These are phyloP conservation scores for Trematosphaeria pertusa DNA, from an alignment of 2,329 filamentous ascomycete genomes.

Conservation along the genomic window DNA sequence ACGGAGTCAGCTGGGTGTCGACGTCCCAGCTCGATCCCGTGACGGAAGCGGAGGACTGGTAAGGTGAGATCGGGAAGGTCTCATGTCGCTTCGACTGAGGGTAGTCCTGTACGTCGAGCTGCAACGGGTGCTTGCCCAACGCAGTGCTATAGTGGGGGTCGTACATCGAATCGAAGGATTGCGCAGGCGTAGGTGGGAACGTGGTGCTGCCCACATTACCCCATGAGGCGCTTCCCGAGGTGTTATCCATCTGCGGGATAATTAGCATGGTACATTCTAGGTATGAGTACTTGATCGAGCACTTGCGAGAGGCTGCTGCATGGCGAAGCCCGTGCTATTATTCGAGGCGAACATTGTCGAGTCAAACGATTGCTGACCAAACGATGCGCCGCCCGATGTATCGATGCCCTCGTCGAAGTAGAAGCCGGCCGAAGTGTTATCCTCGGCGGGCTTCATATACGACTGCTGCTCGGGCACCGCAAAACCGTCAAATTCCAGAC, in stretches of 20 bases:
- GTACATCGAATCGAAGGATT: constrained; percentile 35
- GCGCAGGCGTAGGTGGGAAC: constrained; percentile 34
- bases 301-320: constrained; percentile 41
- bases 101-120: constrained; percentile 39
- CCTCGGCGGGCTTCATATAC: constrained; percentile 37
- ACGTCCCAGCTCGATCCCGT: constrained; percentile 33
- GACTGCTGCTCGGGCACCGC: constrained; percentile 26
- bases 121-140: constrained; percentile 40
- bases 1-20: constrained; percentile 28
- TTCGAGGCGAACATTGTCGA: constrained; percentile 8
- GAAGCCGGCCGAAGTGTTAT: constrained; percentile 39
- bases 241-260: constrained; percentile 40
- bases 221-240: constrained; percentile 32
- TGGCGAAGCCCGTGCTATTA: constrained; percentile 21
- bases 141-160: constrained; percentile 23
- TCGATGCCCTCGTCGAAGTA: constrained; percentile 46
- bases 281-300: background rate
- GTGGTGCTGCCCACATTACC: constrained; percentile 30
- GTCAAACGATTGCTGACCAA: constrained; percentile 23
- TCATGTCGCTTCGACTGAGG: constrained; percentile 44
- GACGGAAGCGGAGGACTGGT: constrained; percentile 23
- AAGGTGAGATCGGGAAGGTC: constrained; percentile 23
- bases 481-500: constrained; percentile 41
- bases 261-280: constrained; percentile 3
- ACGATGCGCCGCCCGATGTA: constrained; percentile 27